phyloP scores from a whole-genome alignment of 2,329 filamentous ascomycete species.

The Botrytis sinoallii region DNA sequence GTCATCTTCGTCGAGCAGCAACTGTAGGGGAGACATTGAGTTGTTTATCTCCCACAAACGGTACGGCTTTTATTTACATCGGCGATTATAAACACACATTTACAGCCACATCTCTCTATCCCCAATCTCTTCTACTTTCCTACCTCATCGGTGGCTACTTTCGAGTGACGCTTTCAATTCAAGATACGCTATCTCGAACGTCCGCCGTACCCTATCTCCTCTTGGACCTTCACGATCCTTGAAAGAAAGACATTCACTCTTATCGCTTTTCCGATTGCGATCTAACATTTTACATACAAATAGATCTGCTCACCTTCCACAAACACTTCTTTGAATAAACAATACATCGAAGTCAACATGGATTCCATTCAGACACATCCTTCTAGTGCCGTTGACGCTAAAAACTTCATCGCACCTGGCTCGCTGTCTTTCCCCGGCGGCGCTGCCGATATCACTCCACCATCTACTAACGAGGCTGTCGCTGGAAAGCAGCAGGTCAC shows the following conservation, averaged over 20 bases:
- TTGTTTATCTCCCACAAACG: constrained; percentile 92
- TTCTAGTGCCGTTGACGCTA: constrained; percentile 85
- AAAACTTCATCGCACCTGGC: constrained; percentile 89
- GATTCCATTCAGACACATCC: constrained; percentile 90
- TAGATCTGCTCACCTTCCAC: constrained; percentile 32
- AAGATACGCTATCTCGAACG: constrained; percentile 19
- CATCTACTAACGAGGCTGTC: constrained; percentile 62
- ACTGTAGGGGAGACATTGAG: constrained; percentile 88
- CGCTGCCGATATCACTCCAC: constrained; percentile 77
- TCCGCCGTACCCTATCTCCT: background rate
- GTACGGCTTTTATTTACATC: constrained; percentile 43
- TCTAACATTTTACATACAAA: constrained; percentile 31
- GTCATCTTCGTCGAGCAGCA: constrained; percentile 41
- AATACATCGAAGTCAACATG: constrained; percentile 51
- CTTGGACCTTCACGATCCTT: background rate
- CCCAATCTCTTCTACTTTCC: constrained; percentile 3
- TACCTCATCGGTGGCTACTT: constrained; percentile 13
- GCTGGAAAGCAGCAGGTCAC: constrained; percentile 54
- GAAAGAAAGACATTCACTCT: background rate
- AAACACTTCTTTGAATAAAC: constrained; percentile 20
- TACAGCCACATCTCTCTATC: constrained; percentile 12
- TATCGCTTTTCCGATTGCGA: constrained; percentile 15
- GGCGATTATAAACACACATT: constrained; percentile 19
- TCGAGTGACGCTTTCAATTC: constrained; percentile 21
- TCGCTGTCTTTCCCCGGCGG: constrained; percentile 90